phyloP scores from a whole-genome alignment of 2,329 filamentous ascomycete genomes.

The Cadophora malorum region DNA sequence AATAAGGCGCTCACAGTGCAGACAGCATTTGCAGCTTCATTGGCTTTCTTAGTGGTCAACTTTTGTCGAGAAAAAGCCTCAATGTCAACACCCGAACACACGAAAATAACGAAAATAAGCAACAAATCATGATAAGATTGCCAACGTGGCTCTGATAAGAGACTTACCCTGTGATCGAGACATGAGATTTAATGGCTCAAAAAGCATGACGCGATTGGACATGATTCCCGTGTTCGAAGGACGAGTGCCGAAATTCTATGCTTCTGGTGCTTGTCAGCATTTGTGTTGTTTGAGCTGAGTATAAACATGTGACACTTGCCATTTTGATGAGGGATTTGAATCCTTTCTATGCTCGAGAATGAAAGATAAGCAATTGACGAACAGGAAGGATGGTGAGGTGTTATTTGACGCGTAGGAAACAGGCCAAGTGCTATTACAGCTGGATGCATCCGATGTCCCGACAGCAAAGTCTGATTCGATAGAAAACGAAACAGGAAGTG shows the following conservation, averaged over 20 bases:
- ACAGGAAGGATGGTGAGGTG: not conserved
- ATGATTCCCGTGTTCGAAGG: not conserved
- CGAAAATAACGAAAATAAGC: constrained; percentile 1
- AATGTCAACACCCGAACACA: not conserved
- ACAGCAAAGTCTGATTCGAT: not conserved
- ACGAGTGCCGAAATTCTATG: not conserved
- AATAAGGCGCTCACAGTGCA: not conserved
- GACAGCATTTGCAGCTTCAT: not conserved
- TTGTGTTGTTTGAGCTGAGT: not conserved
- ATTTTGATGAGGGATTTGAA: not conserved
- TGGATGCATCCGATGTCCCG: not conserved
- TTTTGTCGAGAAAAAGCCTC: constrained; percentile 14
- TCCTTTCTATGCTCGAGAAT: not conserved
- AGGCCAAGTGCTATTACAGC: not conserved
- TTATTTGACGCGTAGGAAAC: not conserved
- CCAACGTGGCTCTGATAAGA: not conserved
- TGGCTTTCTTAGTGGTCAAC: not conserved
- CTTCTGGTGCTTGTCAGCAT: too few species aligned
- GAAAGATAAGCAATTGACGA: not conserved
- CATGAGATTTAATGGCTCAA: not conserved
- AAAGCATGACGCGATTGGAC: not conserved
- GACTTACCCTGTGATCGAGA: not conserved
- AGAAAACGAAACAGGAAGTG: not conserved
- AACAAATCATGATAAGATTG: constrained; percentile 14
- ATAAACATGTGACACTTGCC: not conserved